These are phyloP conservation scores for Meyerozyma sp. DNA, from an alignment of 1,139 yeast genomes.

Conservation along the genomic window DNA sequence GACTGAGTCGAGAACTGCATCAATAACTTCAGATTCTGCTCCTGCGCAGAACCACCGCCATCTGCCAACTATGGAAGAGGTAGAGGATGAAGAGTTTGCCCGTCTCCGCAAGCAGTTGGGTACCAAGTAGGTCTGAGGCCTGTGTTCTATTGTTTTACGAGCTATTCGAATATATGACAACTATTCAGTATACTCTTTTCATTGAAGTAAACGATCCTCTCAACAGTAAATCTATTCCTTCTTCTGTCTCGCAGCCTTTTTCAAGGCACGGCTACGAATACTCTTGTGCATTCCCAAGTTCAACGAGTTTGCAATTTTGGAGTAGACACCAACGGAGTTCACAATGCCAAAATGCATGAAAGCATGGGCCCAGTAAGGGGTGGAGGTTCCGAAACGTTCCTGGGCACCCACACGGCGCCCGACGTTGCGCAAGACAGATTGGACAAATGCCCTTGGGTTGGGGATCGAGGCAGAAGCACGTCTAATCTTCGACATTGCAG, in stretches of 20 bases:
- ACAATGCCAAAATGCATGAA: slow-evolving; percentile 82
- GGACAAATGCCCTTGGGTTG: slow-evolving; percentile 73
- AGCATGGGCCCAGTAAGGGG: slow-evolving; percentile 96
- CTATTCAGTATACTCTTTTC: background rate
- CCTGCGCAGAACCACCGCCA: background rate
- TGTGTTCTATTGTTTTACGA: too few relatives aligned
- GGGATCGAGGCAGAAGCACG: slow-evolving; percentile 75
- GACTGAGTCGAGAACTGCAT: background rate
- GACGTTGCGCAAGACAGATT: slow-evolving; percentile 55
- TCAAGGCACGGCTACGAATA: slow-evolving; percentile 78
- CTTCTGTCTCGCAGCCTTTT: slow-evolving; percentile 55
- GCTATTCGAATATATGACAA: background rate
- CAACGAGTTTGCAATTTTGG: slow-evolving; percentile 60
- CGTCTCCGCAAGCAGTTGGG: background rate
- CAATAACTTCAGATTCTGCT: background rate
- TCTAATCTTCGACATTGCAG: slow-evolving; percentile 92
- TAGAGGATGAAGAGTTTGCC: background rate
- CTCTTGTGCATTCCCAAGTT: slow-evolving; percentile 74
- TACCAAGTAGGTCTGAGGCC: background rate
- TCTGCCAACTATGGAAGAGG: background rate
- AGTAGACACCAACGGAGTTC: slow-evolving; percentile 75
- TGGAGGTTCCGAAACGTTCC: slow-evolving; percentile 77
- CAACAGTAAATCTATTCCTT: slow-evolving; percentile 4
- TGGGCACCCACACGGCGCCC: slow-evolving; percentile 93
- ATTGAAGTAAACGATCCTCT: background rate